Evolutionary conservation across 2,329 filamentous ascomycete genomes (phyloP), one percentile per base, ranked within the genome.

Genomic region (Talaromyces albobiverticillius): DNA sequence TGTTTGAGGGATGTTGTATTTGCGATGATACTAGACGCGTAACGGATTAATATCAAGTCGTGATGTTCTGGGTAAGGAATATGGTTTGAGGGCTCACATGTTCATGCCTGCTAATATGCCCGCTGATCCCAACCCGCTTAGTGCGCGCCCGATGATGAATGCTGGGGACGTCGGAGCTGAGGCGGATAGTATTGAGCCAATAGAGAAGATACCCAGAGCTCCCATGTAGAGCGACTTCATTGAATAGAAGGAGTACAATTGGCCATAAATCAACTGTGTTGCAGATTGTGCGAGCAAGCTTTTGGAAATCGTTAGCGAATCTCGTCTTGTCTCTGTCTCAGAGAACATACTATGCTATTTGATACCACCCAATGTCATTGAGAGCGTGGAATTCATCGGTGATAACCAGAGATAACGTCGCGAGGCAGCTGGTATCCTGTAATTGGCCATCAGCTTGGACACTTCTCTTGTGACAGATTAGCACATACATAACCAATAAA

Each of bases 391-490:
- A 45, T 29, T 45, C 22, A 45, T 45, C 42, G 42, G 42, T 26
- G 23, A 40, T 40, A 16, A 40, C 36, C 11, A 16, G 36, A 11
- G 36, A 20, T 40, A 40, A 10, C 11, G 36, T 40, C 9, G 36
- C 42, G 7, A 50, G 22, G 9, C 25, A 26, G 25, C 38, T 20
- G 54, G 41, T 45, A 45, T 45, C 25, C 69, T 90, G 90, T 10
- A 95, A 76, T 57, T 82, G 79, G 64, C 79, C 84, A 67, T 96
- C 90, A 1, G 88, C 90, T 40, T 22, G 8, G 36, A 9, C 18
- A 22, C 20, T 8, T 16, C 36, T 20, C 10, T 40, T 22, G 18
- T 8, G 18, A 40, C 4, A 40, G 7, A 22, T 40, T 8, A 16
- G 11, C 16, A 22, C 18, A 16, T 16, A 40, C 36, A 22, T 40